phyloP scores from a whole-genome alignment of 2,329 filamentous ascomycete genomes.

The Fusarium abutilonis region DNA sequence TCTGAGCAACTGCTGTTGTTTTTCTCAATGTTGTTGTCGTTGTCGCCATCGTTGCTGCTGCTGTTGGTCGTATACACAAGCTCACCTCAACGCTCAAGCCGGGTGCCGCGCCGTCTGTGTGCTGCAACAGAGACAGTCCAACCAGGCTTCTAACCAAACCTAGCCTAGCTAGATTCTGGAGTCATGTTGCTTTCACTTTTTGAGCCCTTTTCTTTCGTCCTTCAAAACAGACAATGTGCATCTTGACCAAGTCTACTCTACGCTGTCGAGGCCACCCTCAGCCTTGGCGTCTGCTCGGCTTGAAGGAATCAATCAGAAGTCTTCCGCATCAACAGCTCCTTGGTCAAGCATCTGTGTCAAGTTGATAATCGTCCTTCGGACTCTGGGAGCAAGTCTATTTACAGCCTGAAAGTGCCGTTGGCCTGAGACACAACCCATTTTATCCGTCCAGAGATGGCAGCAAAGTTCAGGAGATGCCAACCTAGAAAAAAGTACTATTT shows the following conservation, averaged over 20 bases:
- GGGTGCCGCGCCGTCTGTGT: conserved; percentile 42
- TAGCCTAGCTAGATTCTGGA: conserved; percentile 24
- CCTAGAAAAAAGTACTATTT: conserved; percentile 15
- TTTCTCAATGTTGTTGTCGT: conserved; percentile 17
- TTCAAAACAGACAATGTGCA: conserved; percentile 21
- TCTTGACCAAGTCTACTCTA: conserved; percentile 20
- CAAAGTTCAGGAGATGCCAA: conserved; percentile 2
- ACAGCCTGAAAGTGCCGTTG: neutral
- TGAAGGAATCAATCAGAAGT: conserved; percentile 1
- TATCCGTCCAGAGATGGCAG: conserved; percentile 9
- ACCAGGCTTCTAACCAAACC: conserved; percentile 14
- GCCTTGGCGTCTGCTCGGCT: conserved; percentile 9
- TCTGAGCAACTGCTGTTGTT: conserved; percentile 17
- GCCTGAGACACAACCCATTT: conserved; percentile 2
- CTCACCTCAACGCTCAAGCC: conserved; percentile 30
- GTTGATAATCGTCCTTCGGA: conserved; percentile 14
- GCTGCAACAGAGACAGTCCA: conserved; percentile 30
- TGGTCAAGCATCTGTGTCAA: conserved; percentile 5
- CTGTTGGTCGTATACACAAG: conserved; percentile 19
- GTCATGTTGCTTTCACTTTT: conserved; percentile 37
- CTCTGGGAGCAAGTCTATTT: neutral
- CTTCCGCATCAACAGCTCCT: conserved; percentile 11
- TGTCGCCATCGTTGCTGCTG: conserved; percentile 19
- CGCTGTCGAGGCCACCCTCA: conserved; percentile 3
- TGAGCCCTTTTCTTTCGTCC: conserved; percentile 36